Base-by-base conservation (phyloP, 495 filamentous ascomycete species). In the Penicillium pulvis region DNA sequence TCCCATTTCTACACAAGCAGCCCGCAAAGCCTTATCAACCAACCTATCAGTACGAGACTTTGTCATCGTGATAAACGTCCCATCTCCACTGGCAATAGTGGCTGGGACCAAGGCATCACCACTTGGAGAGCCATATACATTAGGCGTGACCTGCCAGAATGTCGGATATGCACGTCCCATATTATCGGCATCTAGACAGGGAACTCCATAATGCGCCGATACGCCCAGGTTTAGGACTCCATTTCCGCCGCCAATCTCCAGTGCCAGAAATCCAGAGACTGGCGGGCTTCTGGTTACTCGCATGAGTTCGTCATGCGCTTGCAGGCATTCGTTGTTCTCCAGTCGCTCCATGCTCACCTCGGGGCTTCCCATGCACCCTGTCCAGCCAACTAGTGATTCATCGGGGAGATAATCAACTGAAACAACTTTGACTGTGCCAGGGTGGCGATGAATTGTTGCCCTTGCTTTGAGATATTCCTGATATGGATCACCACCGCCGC, bases 401-500 rank as follows among this genome's bases (percentile, higher is more conserved):
- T 66, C 63, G 0, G 60, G 56, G 4, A 69, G 52, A 24, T 55
- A 62, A 19, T 62, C 49, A 9, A 59, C 53, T 16, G 65, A 64
- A 20, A 68, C 62, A 7, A 68, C 54, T 20, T 46, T 60, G 14
- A 68, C 49, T 19, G 30, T 44, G 0, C 59, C 66, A 10, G 66
- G 62, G 4, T 41, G 16, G 9, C 19, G 23, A 7, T 12, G 52
- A 6, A 65, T 8, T 20, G 61, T 55, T 8, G 56, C 53, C 9
- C 53, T 61, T 10, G 57, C 53, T 43, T 63, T 68, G 48, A 71
- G 65, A 33, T 62, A 64, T 50, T 65, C 65, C 14, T 61, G 64
- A 44, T 70, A 70, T 19, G 73, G 73, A 41, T 64, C 62, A 28
- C 85, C 85, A 1, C 85, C 85, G 9, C 69, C 69, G 8, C 83